Conservation (phyloP, 805 yeast species). For the Torulaspora indica region DNA sequence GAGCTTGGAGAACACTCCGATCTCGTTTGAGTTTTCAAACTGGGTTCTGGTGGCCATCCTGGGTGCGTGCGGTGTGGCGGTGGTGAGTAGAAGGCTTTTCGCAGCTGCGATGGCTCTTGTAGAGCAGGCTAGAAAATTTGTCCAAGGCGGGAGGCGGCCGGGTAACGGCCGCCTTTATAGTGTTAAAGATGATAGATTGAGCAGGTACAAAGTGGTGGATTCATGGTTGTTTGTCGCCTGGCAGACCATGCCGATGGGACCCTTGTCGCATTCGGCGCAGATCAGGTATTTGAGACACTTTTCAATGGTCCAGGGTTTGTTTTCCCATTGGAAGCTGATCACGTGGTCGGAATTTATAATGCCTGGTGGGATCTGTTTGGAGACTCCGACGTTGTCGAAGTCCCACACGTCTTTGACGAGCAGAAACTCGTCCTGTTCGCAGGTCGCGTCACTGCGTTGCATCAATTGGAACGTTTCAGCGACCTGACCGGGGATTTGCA, state of each 20-base stretch:
- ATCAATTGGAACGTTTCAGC: slow-evolving; percentile 22
- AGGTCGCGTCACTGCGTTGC: slow-evolving; percentile 6
- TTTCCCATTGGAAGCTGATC: slow-evolving; percentile 17
- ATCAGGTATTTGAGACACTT: slow-evolving; percentile 51
- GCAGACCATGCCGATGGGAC: slow-evolving; percentile 66
- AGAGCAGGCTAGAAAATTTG: not conserved
- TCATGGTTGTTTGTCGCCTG: slow-evolving; percentile 32
- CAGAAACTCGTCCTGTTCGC: slow-evolving; percentile 35
- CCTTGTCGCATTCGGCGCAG: slow-evolving; percentile 75
- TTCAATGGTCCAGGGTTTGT: slow-evolving; percentile 23
- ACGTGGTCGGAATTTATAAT: slow-evolving; percentile 8
- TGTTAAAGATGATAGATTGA: slow-evolving; percentile 30
- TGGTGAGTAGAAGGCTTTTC: too few species aligned
- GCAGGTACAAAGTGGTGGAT: slow-evolving; percentile 35
- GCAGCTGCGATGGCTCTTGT: too few species aligned
- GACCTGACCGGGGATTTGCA: slow-evolving; percentile 13
- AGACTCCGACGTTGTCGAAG: slow-evolving; percentile 75
- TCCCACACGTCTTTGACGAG: slow-evolving; percentile 63
- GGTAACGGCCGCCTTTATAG: not conserved
- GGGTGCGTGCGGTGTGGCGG: too few species aligned
- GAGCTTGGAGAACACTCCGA: slow-evolving; percentile 90
- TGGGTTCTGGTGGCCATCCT: slow-evolving; percentile 67
- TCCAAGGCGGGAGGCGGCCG: slow-evolving; percentile 1
- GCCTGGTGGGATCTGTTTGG: slow-evolving; percentile 39
- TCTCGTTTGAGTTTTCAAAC: slow-evolving; percentile 82